Evolutionary conservation across 1,284 basidiomycete genomes (phyloP), one percentile per base, ranked within the genome.

Genomic region (Cutaneotrichosporon arboriforme): DNA sequence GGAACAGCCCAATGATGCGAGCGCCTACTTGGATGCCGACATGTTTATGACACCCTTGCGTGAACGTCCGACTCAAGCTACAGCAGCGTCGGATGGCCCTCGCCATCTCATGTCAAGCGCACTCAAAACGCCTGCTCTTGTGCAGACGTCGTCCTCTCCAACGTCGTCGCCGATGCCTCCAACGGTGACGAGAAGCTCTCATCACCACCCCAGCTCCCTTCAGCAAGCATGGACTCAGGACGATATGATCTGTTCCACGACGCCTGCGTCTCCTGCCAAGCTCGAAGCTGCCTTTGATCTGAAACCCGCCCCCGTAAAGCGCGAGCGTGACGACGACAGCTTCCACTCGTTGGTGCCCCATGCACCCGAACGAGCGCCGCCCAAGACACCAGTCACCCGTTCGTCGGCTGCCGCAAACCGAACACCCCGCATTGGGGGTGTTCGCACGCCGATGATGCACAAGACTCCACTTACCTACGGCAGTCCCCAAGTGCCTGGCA

Each of bases 101-200:
- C 40, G 31, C 3, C 49, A 49, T 12, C 54, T 68, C 17, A 60
- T 55, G 9, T 65, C 66, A 2, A 65, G 65, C 34, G 61, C 63
- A 4, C 67, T 71, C 61, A 71, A 68, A 49, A 73, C 71, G 0
- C 71, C 71, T 4, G 71, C 68, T 7, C 55, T 73, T 14, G 61
- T 72, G 23, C 68, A 71, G 44, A 65, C 70, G 0, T 67, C 70
- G 1, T 76, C 74, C 8, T 74, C 72, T 1, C 74, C 74, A 1
- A 69, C 70, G 1, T 74, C 74, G 2, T 74, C 74, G 4, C 74
- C 74, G 4, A 72, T 73, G 66, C 74, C 74, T 2, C 62, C 66
- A 1, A 74, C 73, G 0, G 62, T 70, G 26, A 64, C 62, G 2
- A 66, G 72, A 9, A 22, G 51, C 5, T 61, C 64, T 4, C 61